Conservation (phyloP, 139 green algal genomes). For the Coelastrella sp. region DNA sequence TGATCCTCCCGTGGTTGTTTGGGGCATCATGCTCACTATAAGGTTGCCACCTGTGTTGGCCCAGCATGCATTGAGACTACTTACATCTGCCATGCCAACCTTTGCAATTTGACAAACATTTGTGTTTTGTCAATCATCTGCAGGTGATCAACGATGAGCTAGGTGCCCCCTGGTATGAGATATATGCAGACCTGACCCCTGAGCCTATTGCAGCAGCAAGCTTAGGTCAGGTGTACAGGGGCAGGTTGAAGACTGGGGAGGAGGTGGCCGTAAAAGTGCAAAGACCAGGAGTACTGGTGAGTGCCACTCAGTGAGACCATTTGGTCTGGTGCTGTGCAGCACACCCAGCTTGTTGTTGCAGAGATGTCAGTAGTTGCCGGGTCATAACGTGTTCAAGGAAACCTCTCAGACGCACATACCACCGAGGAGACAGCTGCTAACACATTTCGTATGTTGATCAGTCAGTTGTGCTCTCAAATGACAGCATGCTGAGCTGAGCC, state of each 20-base stretch:
- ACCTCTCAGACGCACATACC: too few species aligned
- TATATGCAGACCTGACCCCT: constrained; percentile 88
- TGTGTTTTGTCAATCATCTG: neutral
- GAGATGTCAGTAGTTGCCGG: too few species aligned
- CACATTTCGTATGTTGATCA: too few species aligned
- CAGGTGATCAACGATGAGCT: constrained; percentile 85
- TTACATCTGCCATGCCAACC: neutral
- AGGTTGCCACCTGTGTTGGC: too few species aligned
- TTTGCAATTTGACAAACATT: neutral
- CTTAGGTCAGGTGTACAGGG: constrained; percentile 93
- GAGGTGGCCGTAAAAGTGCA: constrained; percentile 98
- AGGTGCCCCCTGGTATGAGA: constrained; percentile 84
- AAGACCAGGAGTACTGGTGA: constrained; percentile 80
- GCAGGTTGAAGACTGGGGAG: constrained; percentile 81
- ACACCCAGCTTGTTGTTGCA: too few species aligned
- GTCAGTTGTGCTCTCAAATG: too few species aligned
- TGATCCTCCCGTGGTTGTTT: too few species aligned
- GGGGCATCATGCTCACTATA: too few species aligned
- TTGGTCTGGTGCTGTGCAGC: too few species aligned
- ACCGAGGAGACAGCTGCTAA: too few species aligned
- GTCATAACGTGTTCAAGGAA: too few species aligned
- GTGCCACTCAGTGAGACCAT: neutral
- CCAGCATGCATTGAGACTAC: neutral
- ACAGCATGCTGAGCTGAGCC: too few species aligned
- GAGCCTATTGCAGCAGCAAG: constrained; percentile 92